Evolutionary conservation across 208 protist species (phyloP).

Genomic region (Leishmania mexicana): DNA sequence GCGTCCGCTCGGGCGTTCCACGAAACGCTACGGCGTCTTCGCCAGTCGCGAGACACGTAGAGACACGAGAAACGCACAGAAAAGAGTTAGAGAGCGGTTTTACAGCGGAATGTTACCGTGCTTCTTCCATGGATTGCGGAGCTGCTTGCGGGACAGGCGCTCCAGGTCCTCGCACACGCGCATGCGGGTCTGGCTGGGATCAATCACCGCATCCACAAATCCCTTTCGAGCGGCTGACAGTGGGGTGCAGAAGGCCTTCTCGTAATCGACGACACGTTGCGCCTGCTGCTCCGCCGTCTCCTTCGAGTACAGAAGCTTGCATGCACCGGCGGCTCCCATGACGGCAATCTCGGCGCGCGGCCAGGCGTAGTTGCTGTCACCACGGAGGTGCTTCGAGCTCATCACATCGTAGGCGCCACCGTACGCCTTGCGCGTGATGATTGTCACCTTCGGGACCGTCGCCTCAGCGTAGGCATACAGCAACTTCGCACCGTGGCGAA

Average conservation of each 20-base stretch:
- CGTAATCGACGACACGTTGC: conserved; percentile 76
- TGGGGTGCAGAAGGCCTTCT: conserved; percentile 90
- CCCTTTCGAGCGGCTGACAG: conserved; percentile 90
- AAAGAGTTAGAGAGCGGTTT: conserved; percentile 4
- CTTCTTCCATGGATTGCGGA: conserved; percentile 91
- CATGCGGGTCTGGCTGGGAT: conserved; percentile 80
- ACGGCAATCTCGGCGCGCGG: conserved; percentile 95
- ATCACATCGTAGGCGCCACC: conserved; percentile 98
- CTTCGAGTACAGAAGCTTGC: conserved; percentile 92
- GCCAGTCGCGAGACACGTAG: not conserved
- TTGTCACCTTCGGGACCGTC: conserved; percentile 96
- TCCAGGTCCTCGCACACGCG: conserved; percentile 94
- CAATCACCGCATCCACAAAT: conserved; percentile 96
- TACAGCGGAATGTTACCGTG: conserved; percentile 97
- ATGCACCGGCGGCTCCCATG: conserved; percentile 96
- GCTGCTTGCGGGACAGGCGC: conserved; percentile 86
- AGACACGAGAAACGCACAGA: not conserved
- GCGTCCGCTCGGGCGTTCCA: not conserved
- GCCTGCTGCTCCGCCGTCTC: conserved; percentile 48
- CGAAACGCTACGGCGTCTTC: not conserved
- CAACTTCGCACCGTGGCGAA: conserved; percentile 97
- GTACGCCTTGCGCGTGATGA: conserved; percentile 97
- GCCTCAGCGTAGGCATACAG: conserved; percentile 98
- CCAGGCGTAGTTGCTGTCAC: conserved; percentile 96
- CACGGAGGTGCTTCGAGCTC: conserved; percentile 94